These are phyloP conservation scores for Metarhizium guizhouense DNA, from an alignment of 2,329 filamentous ascomycete genomes.

Conservation along the genomic window DNA sequence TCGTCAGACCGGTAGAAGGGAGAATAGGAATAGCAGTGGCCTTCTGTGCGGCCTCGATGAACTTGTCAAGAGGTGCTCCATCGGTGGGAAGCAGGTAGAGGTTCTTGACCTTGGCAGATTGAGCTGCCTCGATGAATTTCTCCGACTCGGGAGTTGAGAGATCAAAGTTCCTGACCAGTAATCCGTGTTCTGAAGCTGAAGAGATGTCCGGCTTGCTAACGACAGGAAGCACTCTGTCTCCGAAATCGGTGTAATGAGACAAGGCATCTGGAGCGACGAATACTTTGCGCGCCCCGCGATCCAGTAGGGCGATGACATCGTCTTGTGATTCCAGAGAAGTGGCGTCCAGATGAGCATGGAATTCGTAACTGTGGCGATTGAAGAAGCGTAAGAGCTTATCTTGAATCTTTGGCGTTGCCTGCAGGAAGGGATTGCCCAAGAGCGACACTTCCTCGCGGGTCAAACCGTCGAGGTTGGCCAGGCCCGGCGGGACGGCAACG, in stretches of 20 bases:
- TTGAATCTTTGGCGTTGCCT: conserved; percentile 39
- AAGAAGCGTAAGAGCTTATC: conserved; percentile 39
- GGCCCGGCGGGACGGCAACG: conserved; percentile 41
- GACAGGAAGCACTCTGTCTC: conserved; percentile 45
- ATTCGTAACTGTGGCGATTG: conserved; percentile 38
- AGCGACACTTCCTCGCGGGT: conserved; percentile 48
- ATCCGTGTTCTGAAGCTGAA: conserved; percentile 36
- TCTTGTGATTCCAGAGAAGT: conserved; percentile 58
- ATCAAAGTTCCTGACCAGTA: conserved; percentile 46
- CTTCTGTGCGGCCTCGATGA: conserved; percentile 39
- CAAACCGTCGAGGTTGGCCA: conserved; percentile 43
- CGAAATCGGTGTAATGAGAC: conserved; percentile 45
- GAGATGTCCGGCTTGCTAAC: conserved; percentile 38
- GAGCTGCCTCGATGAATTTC: conserved; percentile 35
- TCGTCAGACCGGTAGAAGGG: conserved; percentile 60
- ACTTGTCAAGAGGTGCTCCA: conserved; percentile 33
- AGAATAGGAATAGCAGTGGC: conserved; percentile 62
- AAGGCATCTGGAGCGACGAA: conserved; percentile 70
- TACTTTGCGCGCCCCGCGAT: conserved; percentile 75
- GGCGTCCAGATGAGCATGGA: conserved; percentile 67
- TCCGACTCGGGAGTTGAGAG: conserved; percentile 28
- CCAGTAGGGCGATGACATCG: conserved; percentile 71
- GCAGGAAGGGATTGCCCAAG: conserved; percentile 50
- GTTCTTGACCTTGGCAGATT: conserved; percentile 35
- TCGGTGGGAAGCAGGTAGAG: conserved; percentile 43